Percentiles rank a stretch among this genome's conserved stretches.
These are phyloP conservation scores for Platanthera guangdongensis DNA, from an alignment of 106 monocot genomes.

Conservation along the genomic window DNA sequence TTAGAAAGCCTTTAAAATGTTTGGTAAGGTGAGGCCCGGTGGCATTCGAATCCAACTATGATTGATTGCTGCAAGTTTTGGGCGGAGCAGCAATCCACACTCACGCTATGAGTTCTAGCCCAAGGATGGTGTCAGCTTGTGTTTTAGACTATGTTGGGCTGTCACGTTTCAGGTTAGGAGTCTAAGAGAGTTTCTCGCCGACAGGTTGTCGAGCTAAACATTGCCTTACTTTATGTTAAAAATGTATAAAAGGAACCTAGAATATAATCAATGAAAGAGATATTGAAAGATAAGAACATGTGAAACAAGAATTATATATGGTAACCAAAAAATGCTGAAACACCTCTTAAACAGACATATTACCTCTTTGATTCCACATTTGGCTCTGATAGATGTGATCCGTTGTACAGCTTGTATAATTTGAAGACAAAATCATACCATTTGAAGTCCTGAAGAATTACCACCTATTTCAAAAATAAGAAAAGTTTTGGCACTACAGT, in stretches of 20 bases:
- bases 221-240: too few relatives aligned
- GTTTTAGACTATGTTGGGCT: too few relatives aligned
- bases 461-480: conserved; percentile 40
- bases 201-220: too few relatives aligned
- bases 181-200: too few relatives aligned
- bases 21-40: too few relatives aligned
- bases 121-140: too few relatives aligned
- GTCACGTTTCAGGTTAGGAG: too few relatives aligned
- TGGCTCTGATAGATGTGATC: conserved; percentile 75
- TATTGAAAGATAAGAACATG: not conserved
- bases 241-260: not conserved
- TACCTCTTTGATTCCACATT: conserved; percentile 68
- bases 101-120: too few relatives aligned
- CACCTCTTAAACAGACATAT: not conserved
- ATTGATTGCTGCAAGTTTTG: too few relatives aligned
- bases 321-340: not conserved
- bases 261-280: not conserved
- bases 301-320: not conserved
- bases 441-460: conserved; percentile 85
- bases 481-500: not conserved
- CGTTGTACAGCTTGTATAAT: conserved; percentile 69
- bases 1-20: too few relatives aligned
- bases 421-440: conserved; percentile 91
- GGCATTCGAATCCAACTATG: too few relatives aligned
- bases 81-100: too few relatives aligned